phyloP scores from a whole-genome alignment of 371 early-diverging fungal species.

The Spraguea lophii region DNA sequence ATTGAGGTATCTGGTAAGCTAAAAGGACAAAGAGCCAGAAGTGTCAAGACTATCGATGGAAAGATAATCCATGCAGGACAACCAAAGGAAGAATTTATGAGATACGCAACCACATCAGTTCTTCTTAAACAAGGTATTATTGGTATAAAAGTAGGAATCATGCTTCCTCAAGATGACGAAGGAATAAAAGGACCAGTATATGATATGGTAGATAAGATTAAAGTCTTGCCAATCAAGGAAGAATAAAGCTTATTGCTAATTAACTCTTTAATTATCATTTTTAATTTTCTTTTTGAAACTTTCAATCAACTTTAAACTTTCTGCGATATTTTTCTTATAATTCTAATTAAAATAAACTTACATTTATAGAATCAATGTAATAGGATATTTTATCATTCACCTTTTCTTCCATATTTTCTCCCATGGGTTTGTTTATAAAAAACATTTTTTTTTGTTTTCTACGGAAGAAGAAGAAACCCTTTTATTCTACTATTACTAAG shows the following conservation, averaged over 20 bases:
- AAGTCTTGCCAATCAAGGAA: slow-evolving; percentile 56
- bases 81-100: slow-evolving; percentile 84
- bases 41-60: slow-evolving; percentile 97
- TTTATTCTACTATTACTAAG: too few relatives aligned
- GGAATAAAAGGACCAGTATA: slow-evolving; percentile 83
- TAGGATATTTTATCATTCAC: slow-evolving; percentile 40
- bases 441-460: too few relatives aligned
- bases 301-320: too few relatives aligned
- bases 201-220: slow-evolving; percentile 82
- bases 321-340: too few relatives aligned
- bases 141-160: slow-evolving; percentile 99
- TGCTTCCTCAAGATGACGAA: slow-evolving; percentile 81
- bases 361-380: slow-evolving; percentile 31
- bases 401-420: slow-evolving; percentile 28
- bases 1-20: slow-evolving; percentile 98
- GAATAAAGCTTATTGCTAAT: slow-evolving; percentile 38
- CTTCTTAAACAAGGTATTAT: slow-evolving; percentile 89
- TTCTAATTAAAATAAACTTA: too few relatives aligned
- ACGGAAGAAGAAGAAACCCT: too few relatives aligned
- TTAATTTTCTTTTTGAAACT: slow-evolving; percentile 28
- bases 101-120: slow-evolving; percentile 85
- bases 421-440: slow-evolving; percentile 33
- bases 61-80: slow-evolving; percentile 73
- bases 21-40: slow-evolving; percentile 98
- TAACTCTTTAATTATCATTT: slow-evolving; percentile 43